These are phyloP conservation scores for Penicillium macrosclerotiorum DNA, from an alignment of 495 filamentous ascomycete species.

Conservation along the genomic window DNA sequence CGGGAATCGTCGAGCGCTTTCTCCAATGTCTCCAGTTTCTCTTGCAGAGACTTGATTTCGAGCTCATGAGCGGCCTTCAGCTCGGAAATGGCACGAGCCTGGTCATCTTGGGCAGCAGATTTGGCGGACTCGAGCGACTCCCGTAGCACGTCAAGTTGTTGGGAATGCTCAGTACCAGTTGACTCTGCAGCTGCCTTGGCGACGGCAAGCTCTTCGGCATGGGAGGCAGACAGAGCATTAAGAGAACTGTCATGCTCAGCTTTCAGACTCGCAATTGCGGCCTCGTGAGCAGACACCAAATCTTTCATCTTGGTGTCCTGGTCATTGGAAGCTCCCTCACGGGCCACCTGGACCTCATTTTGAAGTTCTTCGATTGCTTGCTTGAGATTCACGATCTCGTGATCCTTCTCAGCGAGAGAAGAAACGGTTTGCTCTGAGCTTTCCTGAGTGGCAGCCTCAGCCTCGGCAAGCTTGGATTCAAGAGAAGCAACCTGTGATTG, in stretches of 20 bases:
- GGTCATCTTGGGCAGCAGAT: constrained; percentile 29
- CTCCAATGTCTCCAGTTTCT: constrained; percentile 35
- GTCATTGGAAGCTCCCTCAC: constrained; percentile 28
- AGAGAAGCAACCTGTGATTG: constrained; percentile 39
- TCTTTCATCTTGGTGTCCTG: constrained; percentile 38
- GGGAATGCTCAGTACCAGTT: constrained; percentile 28
- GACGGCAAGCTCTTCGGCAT: constrained; percentile 36
- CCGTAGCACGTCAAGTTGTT: constrained; percentile 41
- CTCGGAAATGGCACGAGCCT: constrained; percentile 32
- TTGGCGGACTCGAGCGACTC: constrained; percentile 39
- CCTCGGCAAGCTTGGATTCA: constrained; percentile 37
- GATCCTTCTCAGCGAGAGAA: constrained; percentile 37
- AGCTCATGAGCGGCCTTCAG: constrained; percentile 38
- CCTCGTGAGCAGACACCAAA: constrained; percentile 39
- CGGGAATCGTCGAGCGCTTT: constrained; percentile 32
- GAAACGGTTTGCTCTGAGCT: constrained; percentile 25
- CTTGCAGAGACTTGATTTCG: constrained; percentile 32
- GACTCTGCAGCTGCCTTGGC: constrained; percentile 37
- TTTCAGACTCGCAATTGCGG: constrained; percentile 33
- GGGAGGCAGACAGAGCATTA: constrained; percentile 27
- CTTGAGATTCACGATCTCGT: constrained; percentile 38
- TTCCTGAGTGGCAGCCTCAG: constrained; percentile 32
- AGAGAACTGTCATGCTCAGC: constrained; percentile 37
- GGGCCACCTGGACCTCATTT: constrained; percentile 34
- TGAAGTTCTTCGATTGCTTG: constrained; percentile 35